Percentiles rank a stretch among this genome's conserved stretches.
Evolutionary conservation across 768 basidiomycete species (phyloP).

Genomic region (Macrolepiota dolichaula): DNA sequence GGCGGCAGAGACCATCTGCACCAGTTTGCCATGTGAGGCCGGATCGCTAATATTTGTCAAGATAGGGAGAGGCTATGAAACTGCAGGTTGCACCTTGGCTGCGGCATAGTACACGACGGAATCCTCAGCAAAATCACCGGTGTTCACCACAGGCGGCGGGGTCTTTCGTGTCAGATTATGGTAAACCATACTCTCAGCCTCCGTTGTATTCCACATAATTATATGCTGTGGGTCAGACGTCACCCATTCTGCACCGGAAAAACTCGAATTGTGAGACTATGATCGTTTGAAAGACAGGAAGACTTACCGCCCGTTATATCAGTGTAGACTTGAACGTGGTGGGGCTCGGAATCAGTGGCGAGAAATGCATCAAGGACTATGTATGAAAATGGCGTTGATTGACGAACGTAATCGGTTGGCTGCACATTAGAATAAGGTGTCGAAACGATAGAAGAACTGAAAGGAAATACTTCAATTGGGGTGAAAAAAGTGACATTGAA

Average conservation of each 20-base stretch:
- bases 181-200: slow-evolving; percentile 30
- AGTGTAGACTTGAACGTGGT: slow-evolving; percentile 41
- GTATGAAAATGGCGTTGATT: slow-evolving; percentile 53
- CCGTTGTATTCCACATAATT: slow-evolving; percentile 42
- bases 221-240: slow-evolving; percentile 25
- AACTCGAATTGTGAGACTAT: neutral
- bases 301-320: slow-evolving; percentile 39
- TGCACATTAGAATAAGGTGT: slow-evolving; percentile 15
- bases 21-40: slow-evolving; percentile 43
- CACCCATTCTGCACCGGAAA: slow-evolving; percentile 30
- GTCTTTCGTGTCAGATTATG: slow-evolving; percentile 39
- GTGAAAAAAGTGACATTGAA: slow-evolving; percentile 50
- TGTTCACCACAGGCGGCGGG: slow-evolving; percentile 33
- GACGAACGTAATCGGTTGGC: slow-evolving; percentile 43
- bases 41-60: too few species aligned
- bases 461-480: slow-evolving; percentile 7
- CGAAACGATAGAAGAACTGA: neutral
- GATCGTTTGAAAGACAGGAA: neutral
- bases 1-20: slow-evolving; percentile 32
- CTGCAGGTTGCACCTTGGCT: slow-evolving; percentile 20
- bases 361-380: slow-evolving; percentile 30
- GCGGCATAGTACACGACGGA: slow-evolving; percentile 46
- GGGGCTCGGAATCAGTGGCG: slow-evolving; percentile 32
- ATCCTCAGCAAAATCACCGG: slow-evolving; percentile 47
- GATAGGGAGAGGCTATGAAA: neutral